Base-by-base conservation (phyloP, 306 rosid species). In the Chamaecrista fasciculata region DNA sequence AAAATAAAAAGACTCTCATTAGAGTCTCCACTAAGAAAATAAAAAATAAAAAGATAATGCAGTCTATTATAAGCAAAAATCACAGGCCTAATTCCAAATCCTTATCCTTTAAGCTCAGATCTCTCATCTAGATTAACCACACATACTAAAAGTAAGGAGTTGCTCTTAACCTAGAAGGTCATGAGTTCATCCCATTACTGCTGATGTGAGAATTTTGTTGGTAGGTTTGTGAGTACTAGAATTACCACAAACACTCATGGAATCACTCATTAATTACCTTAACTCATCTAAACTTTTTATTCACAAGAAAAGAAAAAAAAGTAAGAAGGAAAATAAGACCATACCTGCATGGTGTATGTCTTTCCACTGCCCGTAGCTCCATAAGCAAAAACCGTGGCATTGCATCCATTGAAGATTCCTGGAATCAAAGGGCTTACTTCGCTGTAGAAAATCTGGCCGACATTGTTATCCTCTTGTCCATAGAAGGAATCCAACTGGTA, bases 321-420 rank as follows among this genome's bases (percentile, higher is more conserved):
- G 40, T 79, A 25, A 25, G 11, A 29, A 5, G 42, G n/a, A n/a
- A n/a, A n/a, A n/a, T n/a, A n/a, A 61, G 69, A 60, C 40, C 78
- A 65, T 57, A 94, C 99, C 96, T 94, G 99, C 96, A 94, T 94
- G 0, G 99, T 88, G 50, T 82, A 88, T 37, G 99, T 91, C 77
- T 94, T 94, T 26, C 99, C 99, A 69, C 97, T 94, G 0, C 99
- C 96, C 10, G 99, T 91, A 70, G 99, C 99, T 15, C 99, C 99
- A 73, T 94, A 91, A 69, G 99, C 95, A 61, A 94, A 91, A 40
- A 94, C 97, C 0, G 97, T 90, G 0, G 91, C 90, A 23, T 94
- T 94, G 70, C 78, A 84, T 42, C 98, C 97, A 23, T 37, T 79
- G 66, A 90, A 88, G 62, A 94, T 73, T 29, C 81, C 86, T 0